Percentiles rank a stretch among this genome's conserved stretches.
These are phyloP conservation scores for Blepharisma undulans DNA, from an alignment of 169 alveolate species.

Conservation along the genomic window DNA sequence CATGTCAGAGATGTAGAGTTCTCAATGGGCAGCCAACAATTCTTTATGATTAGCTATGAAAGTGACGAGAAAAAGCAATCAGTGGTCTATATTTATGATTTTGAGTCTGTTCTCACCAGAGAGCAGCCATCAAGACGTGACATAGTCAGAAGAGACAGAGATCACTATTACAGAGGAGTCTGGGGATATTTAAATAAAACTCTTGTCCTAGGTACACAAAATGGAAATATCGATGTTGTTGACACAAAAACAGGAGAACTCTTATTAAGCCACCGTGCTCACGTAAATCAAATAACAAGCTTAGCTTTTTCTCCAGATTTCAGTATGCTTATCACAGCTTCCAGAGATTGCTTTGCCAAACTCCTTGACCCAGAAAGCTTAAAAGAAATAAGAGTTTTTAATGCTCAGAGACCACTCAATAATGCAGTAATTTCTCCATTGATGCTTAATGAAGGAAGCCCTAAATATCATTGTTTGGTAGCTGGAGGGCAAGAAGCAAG, in stretches of 20 bases:
- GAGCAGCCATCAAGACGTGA: not conserved
- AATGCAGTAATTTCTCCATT: constrained; percentile 34
- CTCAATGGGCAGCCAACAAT: not conserved
- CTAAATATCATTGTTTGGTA: constrained; percentile 61
- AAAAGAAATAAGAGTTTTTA: not conserved
- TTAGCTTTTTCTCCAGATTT: constrained; percentile 14
- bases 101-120: not conserved
- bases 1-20: constrained; percentile 23
- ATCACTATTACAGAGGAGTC: constrained; percentile 6
- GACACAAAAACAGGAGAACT: not conserved
- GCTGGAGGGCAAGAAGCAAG: constrained; percentile 78
- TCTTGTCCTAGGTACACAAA: constrained; percentile 11
- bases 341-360: constrained; percentile 11
- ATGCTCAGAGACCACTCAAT: constrained; percentile 35
- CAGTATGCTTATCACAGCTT: constrained; percentile 7
- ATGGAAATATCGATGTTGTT: constrained; percentile 5
- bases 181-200: constrained; percentile 37
- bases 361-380: constrained; percentile 13
- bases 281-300: not conserved
- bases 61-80: not conserved
- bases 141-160: not conserved
- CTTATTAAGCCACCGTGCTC: not conserved
- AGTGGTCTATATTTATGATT: constrained; percentile 8
- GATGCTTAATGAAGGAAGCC: not conserved
- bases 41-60: not conserved